Conservation (phyloP, 2,329 filamentous ascomycete genomes). For the Clonostachys rhizophaga region DNA sequence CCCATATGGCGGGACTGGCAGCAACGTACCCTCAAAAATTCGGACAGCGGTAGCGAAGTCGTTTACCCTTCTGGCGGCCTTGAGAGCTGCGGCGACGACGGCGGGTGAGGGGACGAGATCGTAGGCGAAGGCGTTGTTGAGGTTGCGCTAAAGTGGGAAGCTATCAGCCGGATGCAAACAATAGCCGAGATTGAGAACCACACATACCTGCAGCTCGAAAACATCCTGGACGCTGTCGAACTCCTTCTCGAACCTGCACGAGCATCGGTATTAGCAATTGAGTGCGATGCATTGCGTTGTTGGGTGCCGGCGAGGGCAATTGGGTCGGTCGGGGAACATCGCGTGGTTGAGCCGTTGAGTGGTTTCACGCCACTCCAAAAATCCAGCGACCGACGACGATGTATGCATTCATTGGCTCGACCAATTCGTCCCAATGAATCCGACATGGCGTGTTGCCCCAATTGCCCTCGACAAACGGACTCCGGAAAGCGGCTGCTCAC, state of each 20-base stretch:
- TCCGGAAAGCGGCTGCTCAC: slow-evolving; percentile 48
- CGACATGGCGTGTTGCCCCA: background rate
- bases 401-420: no score
- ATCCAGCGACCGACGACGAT: no score
- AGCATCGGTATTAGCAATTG: slow-evolving; percentile 19
- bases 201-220: slow-evolving; percentile 95
- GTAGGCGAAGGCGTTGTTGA: slow-evolving; percentile 99
- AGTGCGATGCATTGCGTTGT: background rate
- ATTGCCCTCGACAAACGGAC: background rate
- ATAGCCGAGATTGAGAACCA: slow-evolving; percentile 13
- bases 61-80: slow-evolving; percentile 92
- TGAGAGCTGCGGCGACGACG: slow-evolving; percentile 86
- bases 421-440: no score
- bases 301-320: no score
- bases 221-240: slow-evolving; percentile 97
- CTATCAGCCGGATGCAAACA: slow-evolving; percentile 14
- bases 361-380: background rate
- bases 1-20: background rate
- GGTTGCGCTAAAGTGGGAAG: slow-evolving; percentile 59
- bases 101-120: slow-evolving; percentile 94
- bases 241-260: slow-evolving; percentile 93
- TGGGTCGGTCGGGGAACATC: background rate
- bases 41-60: slow-evolving; percentile 98
- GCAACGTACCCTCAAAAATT: slow-evolving; percentile 86
- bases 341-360: slow-evolving; percentile 1